Base-by-base conservation (phyloP, 116 monocot species). In the Trichopus zeylanicus region DNA sequence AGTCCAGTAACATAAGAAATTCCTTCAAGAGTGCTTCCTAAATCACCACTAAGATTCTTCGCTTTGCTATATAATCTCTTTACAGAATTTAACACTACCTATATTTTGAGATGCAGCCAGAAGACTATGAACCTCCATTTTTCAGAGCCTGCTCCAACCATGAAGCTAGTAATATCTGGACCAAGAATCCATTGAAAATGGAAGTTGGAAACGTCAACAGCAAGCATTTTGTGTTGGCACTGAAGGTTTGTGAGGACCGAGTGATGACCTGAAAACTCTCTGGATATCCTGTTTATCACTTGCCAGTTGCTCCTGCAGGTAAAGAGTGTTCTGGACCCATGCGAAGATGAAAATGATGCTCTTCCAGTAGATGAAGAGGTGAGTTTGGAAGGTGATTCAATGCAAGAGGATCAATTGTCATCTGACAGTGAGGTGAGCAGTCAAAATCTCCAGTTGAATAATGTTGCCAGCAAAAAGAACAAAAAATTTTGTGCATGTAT, bases 121-220 rank as follows among this genome's bases (percentile, higher is more conserved):
- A 69, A 35, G 91, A 91, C 46, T 98, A 98, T 32, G 98, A 98
- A 42, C 98, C 91, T 60, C 98, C 98, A 52, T 98, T 98, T 71
- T 98, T 98, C 60, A 87, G 82, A 76, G 26, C 75, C 70, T 87
- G 91, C 35, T 18, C 75, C 57, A 88, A 85, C 18, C 80, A 71
- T 63, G 98, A 98, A 76, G 75, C 80, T 24, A 68, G 62, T 34
- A 91, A 71, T 63, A 46, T 30, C 39, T 98, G 98, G 98, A 71
- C 66, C 31, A 98, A 82, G 60, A 85, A 75, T 59, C 98, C 98
- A 53, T 69, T 98, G 32, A 87, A 75, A 72, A 91, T 91, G 87
- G 85, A 91, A 49, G 82, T 98, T 29, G 98, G 98, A 26, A 87
- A 98, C 64, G 85, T 98, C 59, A 88, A 98, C 73, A 98, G 91